Conservation (phyloP, 768 basidiomycete species). For the Piloderma croceum region DNA sequence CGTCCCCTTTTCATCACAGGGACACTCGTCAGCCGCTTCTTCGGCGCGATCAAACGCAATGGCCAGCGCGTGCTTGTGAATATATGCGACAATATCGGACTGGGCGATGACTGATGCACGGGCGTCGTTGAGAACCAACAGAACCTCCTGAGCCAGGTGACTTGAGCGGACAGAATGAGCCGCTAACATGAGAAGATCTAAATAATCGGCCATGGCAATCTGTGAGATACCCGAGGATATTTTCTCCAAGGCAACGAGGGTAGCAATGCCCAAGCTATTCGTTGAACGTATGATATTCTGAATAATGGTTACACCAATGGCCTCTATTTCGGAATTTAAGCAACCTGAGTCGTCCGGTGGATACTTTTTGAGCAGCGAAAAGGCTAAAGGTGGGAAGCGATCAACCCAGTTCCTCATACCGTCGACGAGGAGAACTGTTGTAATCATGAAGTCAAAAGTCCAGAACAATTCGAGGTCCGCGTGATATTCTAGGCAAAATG, state of each 20-base stretch:
- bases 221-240: slow-evolving; percentile 38
- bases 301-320: slow-evolving; percentile 32
- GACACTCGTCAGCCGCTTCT: slow-evolving; percentile 62
- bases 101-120: slow-evolving; percentile 21
- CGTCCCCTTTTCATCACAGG: slow-evolving; percentile 57
- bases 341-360: slow-evolving; percentile 38
- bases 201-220: slow-evolving; percentile 38
- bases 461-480: too few species aligned
- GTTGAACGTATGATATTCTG: slow-evolving; percentile 49
- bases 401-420: too few species aligned
- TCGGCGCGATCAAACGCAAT: slow-evolving; percentile 61
- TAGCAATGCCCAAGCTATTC: slow-evolving; percentile 48
- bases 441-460: too few species aligned
- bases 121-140: slow-evolving; percentile 54
- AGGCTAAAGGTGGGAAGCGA: too few species aligned
- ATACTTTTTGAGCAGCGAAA: slow-evolving; percentile 43
- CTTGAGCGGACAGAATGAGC: slow-evolving; percentile 47
- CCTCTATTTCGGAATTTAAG: slow-evolving; percentile 21
- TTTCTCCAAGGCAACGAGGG: slow-evolving; percentile 56
- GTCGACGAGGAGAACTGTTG: too few species aligned
- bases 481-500: slow-evolving; percentile 42
- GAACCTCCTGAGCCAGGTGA: slow-evolving; percentile 51
- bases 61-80: slow-evolving; percentile 49
- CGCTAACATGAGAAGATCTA: slow-evolving; percentile 47
- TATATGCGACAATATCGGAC: slow-evolving; percentile 34